Conservation (phyloP, 2,329 filamentous ascomycete genomes). For the Aspergillus sp. region DNA sequence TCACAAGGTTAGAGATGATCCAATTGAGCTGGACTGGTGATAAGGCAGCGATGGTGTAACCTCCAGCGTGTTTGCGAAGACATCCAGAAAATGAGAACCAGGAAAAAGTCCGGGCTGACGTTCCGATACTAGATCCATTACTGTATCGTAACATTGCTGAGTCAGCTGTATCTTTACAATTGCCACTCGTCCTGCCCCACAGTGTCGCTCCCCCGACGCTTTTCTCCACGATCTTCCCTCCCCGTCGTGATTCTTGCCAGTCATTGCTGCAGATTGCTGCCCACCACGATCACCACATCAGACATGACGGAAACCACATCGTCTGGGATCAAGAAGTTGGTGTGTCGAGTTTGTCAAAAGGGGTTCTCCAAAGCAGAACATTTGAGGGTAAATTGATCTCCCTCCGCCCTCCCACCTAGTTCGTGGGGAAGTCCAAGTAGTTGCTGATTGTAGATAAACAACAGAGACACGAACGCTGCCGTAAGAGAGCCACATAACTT, state of each 20-base stretch:
- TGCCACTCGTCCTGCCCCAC: conserved; percentile 17
- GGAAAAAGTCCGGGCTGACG: too few relatives aligned
- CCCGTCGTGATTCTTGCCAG: background rate
- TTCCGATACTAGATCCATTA: too few relatives aligned
- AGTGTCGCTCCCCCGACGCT: conserved; percentile 11
- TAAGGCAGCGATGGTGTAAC: too few relatives aligned
- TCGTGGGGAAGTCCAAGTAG: conserved; percentile 6
- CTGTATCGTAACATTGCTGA: too few relatives aligned
- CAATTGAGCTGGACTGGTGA: too few relatives aligned
- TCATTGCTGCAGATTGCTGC: background rate
- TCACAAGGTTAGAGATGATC: too few relatives aligned
- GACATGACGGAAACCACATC: conserved; percentile 7
- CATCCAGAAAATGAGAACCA: too few relatives aligned
- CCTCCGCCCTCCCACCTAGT: conserved; percentile 2
- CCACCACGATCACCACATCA: conserved; percentile 1
- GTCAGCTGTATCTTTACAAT: background rate
- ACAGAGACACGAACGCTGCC: conserved; percentile 41
- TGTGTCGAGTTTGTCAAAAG: conserved; percentile 37
- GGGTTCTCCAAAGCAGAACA: conserved; percentile 40
- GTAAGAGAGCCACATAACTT: conserved; percentile 22
- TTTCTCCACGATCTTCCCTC: background rate
- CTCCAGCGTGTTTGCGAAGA: too few relatives aligned
- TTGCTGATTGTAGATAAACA: conserved; percentile 6
- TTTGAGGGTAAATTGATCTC: conserved; percentile 27
- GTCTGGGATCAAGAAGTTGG: conserved; percentile 22